Percentiles rank a stretch among this genome's conserved stretches.
Conservation (phyloP, 2,329 filamentous ascomycete species). For the Simplicillium sp. region DNA sequence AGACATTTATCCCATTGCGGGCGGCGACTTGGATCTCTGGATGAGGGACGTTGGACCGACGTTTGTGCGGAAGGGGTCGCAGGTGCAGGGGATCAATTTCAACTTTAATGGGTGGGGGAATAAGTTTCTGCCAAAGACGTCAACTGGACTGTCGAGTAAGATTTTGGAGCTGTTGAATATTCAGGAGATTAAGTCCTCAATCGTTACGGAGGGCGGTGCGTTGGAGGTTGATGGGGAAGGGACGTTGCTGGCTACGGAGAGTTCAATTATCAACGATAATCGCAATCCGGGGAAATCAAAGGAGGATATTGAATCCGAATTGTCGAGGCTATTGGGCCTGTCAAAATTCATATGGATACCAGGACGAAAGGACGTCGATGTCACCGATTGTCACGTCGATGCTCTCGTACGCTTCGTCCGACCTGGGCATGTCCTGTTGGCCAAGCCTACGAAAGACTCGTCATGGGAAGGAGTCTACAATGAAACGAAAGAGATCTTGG, state of each 20-base stretch:
- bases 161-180: background rate
- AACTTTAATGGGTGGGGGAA: conserved; percentile 6
- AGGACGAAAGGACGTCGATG: conserved; percentile 1
- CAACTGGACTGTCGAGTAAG: background rate
- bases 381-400: conserved; percentile 7
- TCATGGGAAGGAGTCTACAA: background rate
- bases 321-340: conserved; percentile 4
- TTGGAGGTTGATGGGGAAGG: conserved; percentile 7
- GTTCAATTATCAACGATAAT: conserved; percentile 7
- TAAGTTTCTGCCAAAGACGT: background rate
- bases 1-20: background rate
- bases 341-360: conserved; percentile 7
- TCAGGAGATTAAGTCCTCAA: background rate
- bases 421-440: conserved; percentile 3
- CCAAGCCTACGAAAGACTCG: background rate
- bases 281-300: conserved; percentile 3
- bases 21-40: conserved; percentile 4
- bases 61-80: background rate
- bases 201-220: conserved; percentile 6
- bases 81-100: conserved; percentile 1
- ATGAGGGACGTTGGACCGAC: conserved; percentile 6
- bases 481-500: background rate
- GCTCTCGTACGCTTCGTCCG: conserved; percentile 4
- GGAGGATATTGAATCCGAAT: conserved; percentile 4
- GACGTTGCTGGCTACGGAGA: conserved; percentile 6